Base-by-base conservation (phyloP, 176 grass and related monocot genomes). In the Carex kokanica region DNA sequence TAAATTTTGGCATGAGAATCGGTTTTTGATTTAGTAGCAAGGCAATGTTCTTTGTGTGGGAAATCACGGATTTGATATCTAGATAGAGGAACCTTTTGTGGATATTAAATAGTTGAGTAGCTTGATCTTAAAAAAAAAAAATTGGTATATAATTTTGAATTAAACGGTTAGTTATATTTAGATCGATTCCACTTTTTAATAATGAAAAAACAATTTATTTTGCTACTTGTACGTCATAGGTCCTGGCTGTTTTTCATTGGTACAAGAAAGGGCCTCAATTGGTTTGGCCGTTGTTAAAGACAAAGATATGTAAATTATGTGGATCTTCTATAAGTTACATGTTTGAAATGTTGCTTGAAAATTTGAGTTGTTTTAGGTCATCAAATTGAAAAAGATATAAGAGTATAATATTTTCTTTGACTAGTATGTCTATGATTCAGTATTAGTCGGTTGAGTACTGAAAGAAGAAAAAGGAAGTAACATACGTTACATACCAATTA, bases 261-360 rank as follows among this genome's bases (percentile, higher is more conserved):
- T 52, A 74, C 70, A 52, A 51, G 20, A 27, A 52, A 51, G 10
- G 11, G 13, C 2, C 2, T 64, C 4, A 5, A 5, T 38, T 52
- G 71, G n/a, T 11, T 25, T 51, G 70, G 70, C 4, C 16, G 17
- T 16, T 58, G 10, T 41, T 6, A 13, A 74, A 51, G 20, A 21
- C 69, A 49, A 25, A 47, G 41, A 43, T 43, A 53, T 52, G n/a
- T 74, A 52, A 74, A 74, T 74, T 74, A 10, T 53, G 43, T 51
- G 40, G 20, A 66, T 17, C 63, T 65, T 17, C 5, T 15, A 65
- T 6, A 31, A 29, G 10, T 47, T 23, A 40, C 1, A 74, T 52
- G n/a, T 74, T 24, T 52, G 41, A 74, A 73, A 47, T 73, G 41
- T 74, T 7, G 70, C 70, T 24, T 74, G 70, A n/a, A 53, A 27